Evolutionary conservation across 2,329 filamentous ascomycete species (phyloP), one percentile per base, ranked within the genome.

Genomic region (Xylariaceae sp.): DNA sequence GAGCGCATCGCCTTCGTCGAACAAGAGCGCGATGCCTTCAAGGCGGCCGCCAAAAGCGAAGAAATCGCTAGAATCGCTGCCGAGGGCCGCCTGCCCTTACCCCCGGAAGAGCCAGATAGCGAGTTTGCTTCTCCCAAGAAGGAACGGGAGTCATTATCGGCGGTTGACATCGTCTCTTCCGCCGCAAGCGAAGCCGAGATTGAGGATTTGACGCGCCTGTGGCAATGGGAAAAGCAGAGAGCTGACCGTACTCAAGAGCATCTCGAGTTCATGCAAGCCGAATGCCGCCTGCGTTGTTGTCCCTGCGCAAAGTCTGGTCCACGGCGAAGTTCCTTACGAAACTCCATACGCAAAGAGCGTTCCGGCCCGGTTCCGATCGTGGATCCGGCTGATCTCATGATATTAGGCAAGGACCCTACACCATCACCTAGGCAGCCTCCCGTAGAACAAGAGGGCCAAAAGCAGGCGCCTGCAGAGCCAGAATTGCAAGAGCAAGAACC

Each of bases 241-340:
- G 87, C 89, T 9, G 81, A 89, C 59, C 82, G 88, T 7, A 88
- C 89, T 0, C 79, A 88, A 60, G 89, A 91, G 57, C 84, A 89
- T 67, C 79, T 91, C 46, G 88, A 92, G 29, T 93, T 91, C 71
- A 78, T 93, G 69, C 84, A 90, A 67, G 82, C 89, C 52, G 89
- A 93, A 70, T 91, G 88, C 70, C 80, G 85, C 48, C 81, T 92
- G 61, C 80, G 82, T 45, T 85, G 82, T 72, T 91, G 89, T 74
- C 77, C 81, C 1, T 88, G 86, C 68, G 81, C 76, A 57, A 81
- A 77, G 61, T 53, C 63, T 14, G 62, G 56, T 40, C 67, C 71
- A 40, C 70, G 71, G 10, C 62, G 68, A 43, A 74, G 70, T 65
- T 58, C 67, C 26, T 44, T 61, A 37, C 23, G 40, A 12, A 48